Conservation (phyloP, 306 rosid genomes). For the Begonia fuchsioides region DNA sequence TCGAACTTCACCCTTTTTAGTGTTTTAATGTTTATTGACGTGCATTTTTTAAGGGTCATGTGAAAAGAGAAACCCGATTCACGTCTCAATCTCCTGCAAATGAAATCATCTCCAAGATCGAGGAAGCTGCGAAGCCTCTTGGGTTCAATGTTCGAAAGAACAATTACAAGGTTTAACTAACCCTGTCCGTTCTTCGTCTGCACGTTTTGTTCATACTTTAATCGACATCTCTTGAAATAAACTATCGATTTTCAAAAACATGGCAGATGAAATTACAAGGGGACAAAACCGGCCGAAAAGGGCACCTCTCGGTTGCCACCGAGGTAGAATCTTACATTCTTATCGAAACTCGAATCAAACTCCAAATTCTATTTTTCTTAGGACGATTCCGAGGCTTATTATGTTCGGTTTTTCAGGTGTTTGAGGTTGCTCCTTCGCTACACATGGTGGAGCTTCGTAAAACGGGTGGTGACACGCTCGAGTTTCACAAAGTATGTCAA, state of each 20-base stretch:
- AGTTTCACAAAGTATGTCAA: conserved; percentile 70
- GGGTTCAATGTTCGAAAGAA: conserved; percentile 72
- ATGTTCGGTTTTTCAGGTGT: conserved; percentile 26
- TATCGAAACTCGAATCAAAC: neutral
- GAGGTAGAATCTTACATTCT: conserved; percentile 34
- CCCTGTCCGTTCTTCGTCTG: too few relatives aligned
- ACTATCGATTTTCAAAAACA: neutral
- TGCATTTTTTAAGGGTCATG: conserved; percentile 20
- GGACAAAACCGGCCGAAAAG: conserved; percentile 86
- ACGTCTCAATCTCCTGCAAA: conserved; percentile 75
- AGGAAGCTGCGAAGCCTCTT: conserved; percentile 86
- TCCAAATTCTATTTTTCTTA: too few relatives aligned
- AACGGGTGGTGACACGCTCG: conserved; percentile 91
- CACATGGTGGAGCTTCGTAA: conserved; percentile 75
- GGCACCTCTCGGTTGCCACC: conserved; percentile 85
- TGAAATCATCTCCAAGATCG: conserved; percentile 79
- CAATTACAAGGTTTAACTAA: conserved; percentile 80
- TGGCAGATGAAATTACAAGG: conserved; percentile 90
- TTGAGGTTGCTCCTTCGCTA: conserved; percentile 53
- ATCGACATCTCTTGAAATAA: too few relatives aligned
- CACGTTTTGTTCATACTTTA: too few relatives aligned
- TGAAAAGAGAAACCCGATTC: conserved; percentile 72
- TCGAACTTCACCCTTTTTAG: too few relatives aligned
- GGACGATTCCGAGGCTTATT: too few relatives aligned
- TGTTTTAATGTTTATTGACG: neutral